Evolutionary conservation across 257 asterid species (phyloP).

Genomic region (Gentiana dahurica): DNA sequence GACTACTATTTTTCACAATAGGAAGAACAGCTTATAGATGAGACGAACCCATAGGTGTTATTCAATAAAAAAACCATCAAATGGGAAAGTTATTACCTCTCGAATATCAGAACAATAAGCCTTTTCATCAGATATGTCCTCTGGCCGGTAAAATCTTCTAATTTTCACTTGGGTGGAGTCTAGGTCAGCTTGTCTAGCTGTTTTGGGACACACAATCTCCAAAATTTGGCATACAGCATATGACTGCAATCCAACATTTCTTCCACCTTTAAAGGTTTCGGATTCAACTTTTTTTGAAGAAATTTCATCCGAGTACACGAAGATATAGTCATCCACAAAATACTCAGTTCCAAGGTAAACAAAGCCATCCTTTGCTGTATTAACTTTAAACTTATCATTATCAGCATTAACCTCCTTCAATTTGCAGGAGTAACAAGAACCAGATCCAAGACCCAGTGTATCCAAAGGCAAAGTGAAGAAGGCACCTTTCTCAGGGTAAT

Average conservation of each 20-base stretch:
- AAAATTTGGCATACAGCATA: slow-evolving; percentile 66
- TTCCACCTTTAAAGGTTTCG: slow-evolving; percentile 64
- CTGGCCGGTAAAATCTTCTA: slow-evolving; percentile 83
- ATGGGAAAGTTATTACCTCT: slow-evolving; percentile 43
- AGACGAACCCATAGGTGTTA: too few species aligned
- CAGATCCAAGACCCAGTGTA: slow-evolving; percentile 74
- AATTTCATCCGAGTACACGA: slow-evolving; percentile 59
- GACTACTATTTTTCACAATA: too few species aligned
- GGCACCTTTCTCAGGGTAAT: slow-evolving; percentile 84
- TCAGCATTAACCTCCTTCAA: slow-evolving; percentile 27
- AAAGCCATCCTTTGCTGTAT: slow-evolving; percentile 41
- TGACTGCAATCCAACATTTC: slow-evolving; percentile 86
- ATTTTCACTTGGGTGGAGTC: slow-evolving; percentile 44
- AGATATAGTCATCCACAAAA: slow-evolving; percentile 53
- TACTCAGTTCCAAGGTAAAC: slow-evolving; percentile 48
- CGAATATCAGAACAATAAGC: slow-evolving; percentile 80
- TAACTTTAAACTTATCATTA: slow-evolving; percentile 34
- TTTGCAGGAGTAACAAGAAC: slow-evolving; percentile 62
- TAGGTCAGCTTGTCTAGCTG: slow-evolving; percentile 30
- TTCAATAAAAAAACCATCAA: neutral
- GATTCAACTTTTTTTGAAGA: slow-evolving; percentile 38
- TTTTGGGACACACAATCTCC: slow-evolving; percentile 41
- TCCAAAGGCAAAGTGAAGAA: slow-evolving; percentile 52
- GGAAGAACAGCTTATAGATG: too few species aligned
- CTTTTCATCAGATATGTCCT: slow-evolving; percentile 67